These are phyloP conservation scores for Thermomyces lanuginosus DNA, from an alignment of 2,329 filamentous ascomycete genomes.

Conservation along the genomic window DNA sequence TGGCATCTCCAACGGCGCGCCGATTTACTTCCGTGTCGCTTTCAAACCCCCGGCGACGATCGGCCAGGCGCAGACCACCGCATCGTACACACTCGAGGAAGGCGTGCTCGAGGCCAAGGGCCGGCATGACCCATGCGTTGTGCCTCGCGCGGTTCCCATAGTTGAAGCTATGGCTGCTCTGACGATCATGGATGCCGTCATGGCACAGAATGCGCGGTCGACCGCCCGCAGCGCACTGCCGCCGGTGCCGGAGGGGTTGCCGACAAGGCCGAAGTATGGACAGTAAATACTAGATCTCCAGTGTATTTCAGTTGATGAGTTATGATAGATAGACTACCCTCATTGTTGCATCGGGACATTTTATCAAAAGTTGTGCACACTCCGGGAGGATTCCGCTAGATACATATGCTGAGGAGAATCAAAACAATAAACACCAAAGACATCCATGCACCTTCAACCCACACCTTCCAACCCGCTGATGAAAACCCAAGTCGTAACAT, in stretches of 20 bases:
- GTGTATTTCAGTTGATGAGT: too few species aligned
- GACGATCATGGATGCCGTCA: conserved; percentile 69
- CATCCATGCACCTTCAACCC: too few species aligned
- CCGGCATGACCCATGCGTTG: conserved; percentile 83
- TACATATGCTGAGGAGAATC: too few species aligned
- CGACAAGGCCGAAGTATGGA: conserved; percentile 14
- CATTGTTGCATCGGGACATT: too few species aligned
- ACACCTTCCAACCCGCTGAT: too few species aligned
- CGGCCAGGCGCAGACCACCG: conserved; percentile 69
- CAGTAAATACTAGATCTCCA: too few species aligned
- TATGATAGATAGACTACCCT: too few species aligned
- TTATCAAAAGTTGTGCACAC: too few species aligned
- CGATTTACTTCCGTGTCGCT: conserved; percentile 83
- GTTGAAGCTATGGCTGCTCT: conserved; percentile 77
- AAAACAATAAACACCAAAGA: too few species aligned
- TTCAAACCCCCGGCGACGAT: conserved; percentile 97
- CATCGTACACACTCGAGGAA: conserved; percentile 57
- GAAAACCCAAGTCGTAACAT: too few species aligned
- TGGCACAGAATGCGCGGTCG: conserved; percentile 58
- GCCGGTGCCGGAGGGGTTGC: conserved; percentile 21
- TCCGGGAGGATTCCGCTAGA: too few species aligned
- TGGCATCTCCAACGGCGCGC: conserved; percentile 83
- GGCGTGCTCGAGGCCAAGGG: conserved; percentile 83
- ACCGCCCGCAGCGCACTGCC: conserved; percentile 32
- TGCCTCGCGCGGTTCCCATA: conserved; percentile 60